Evolutionary conservation across 768 basidiomycete species (phyloP).

Genomic region (Ramaria rubella): DNA sequence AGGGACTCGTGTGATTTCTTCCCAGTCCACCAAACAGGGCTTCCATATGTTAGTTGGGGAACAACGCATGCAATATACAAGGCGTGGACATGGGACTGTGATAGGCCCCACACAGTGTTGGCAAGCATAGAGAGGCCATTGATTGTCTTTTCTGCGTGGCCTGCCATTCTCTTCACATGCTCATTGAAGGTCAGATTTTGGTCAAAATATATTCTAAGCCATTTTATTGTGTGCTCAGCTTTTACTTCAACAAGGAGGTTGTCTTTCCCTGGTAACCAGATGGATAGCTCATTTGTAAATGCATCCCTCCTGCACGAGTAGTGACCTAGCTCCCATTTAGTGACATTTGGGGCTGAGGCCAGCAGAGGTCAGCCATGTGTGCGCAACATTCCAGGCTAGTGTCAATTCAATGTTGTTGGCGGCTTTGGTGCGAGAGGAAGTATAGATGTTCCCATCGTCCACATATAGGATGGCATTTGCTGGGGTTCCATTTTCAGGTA

Average conservation of each 20-base stretch:
- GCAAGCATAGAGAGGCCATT: constrained; percentile 26
- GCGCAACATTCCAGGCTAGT: background rate
- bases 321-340: no score
- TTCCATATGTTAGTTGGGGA: constrained; percentile 30
- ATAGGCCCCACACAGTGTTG: constrained; percentile 29
- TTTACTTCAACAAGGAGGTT: no score
- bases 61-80: constrained; percentile 27
- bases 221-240: constrained; percentile 17
- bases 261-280: no score
- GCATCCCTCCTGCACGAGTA: constrained; percentile 4
- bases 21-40: constrained; percentile 29
- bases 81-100: constrained; percentile 15
- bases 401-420: constrained; percentile 2
- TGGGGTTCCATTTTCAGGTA: background rate
- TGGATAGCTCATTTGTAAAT: background rate
- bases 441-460: constrained; percentile 12
- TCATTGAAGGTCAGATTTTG: constrained; percentile 25
- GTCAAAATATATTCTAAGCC: constrained; percentile 26
- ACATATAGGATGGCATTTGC: background rate
- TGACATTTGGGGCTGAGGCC: constrained; percentile 11
- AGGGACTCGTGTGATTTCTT: constrained; percentile 18
- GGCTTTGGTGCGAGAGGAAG: constrained; percentile 5
- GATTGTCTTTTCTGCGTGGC: no score
- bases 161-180: constrained; percentile 24
- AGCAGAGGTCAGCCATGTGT: background rate